phyloP scores from a whole-genome alignment of 768 basidiomycete genomes.

The Suillus clintonianus region DNA sequence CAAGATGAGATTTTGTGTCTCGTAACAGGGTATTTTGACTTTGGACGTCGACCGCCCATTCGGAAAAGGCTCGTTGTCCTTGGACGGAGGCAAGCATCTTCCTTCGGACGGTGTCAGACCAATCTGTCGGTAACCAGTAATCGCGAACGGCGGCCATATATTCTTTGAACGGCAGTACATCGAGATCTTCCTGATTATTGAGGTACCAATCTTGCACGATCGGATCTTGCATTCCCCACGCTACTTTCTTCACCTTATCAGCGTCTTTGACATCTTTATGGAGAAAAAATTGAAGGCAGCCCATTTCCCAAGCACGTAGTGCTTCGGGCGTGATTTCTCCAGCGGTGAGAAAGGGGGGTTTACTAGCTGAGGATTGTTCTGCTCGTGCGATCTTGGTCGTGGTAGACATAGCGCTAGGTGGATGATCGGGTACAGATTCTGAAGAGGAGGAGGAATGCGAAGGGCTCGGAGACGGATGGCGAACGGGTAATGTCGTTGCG shows the following conservation, averaged over 20 bases:
- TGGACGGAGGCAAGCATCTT: constrained; percentile 9
- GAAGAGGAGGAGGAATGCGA: too few species aligned
- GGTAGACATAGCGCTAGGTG: too few species aligned
- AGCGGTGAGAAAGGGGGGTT: constrained; percentile 2
- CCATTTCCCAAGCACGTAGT: constrained; percentile 4
- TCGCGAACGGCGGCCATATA: constrained; percentile 5
- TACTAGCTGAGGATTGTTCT: not conserved
- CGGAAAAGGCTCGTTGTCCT: constrained; percentile 7
- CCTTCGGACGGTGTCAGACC: not conserved
- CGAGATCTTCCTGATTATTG: not conserved
- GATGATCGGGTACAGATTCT: too few species aligned
- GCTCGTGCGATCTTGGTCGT: not conserved
- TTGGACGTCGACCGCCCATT: constrained; percentile 13
- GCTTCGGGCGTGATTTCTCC: constrained; percentile 7
- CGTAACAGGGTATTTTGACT: constrained; percentile 16
- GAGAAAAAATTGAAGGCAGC: not conserved
- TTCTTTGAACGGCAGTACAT: not conserved
- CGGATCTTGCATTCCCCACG: constrained; percentile 5
- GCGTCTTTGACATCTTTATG: not conserved
- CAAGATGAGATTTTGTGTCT: constrained; percentile 11
- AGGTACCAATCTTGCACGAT: constrained; percentile 8
- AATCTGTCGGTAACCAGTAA: constrained; percentile 9
- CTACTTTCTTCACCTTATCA: not conserved
- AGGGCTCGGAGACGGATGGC: too few species aligned
- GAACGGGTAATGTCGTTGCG: too few species aligned